phyloP scores from a whole-genome alignment of 306 rosid species.

The Acacia acuminata region DNA sequence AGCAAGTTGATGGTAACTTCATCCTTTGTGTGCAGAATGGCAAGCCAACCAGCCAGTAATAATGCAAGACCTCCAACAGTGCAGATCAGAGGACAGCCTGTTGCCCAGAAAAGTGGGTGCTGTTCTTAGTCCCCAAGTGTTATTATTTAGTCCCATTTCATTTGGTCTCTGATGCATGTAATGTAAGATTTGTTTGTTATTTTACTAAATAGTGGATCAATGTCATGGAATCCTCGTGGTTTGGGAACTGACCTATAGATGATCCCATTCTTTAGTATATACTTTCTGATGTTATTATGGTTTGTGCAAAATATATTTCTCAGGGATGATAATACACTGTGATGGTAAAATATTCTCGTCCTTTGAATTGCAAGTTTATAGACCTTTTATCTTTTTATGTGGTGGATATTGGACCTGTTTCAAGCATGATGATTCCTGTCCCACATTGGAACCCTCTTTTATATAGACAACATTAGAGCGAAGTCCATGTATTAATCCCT shows the following conservation, averaged over 20 bases:
- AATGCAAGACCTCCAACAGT: constrained; percentile 56
- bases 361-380: neutral
- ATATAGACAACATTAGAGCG: neutral
- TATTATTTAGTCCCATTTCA: constrained; percentile 15
- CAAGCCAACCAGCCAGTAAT: constrained; percentile 45
- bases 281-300: constrained; percentile 40
- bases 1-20: constrained; percentile 15
- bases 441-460: no score
- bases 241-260: constrained; percentile 43
- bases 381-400: neutral
- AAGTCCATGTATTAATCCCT: no score
- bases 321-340: constrained; percentile 38
- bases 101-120: constrained; percentile 55
- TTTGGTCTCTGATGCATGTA: constrained; percentile 36
- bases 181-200: constrained; percentile 35
- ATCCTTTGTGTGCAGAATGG: constrained; percentile 46
- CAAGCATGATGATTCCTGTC: neutral
- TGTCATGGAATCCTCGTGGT: constrained; percentile 37
- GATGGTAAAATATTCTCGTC: constrained; percentile 14
- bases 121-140: constrained; percentile 38
- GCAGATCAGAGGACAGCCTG: constrained; percentile 60
- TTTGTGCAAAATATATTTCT: constrained; percentile 37
- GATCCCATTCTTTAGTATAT: constrained; percentile 44
- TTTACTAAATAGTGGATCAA: constrained; percentile 35
- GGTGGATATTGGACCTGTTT: neutral